phyloP scores from a whole-genome alignment of 1,284 basidiomycete species.

The Tausonia pullulans region DNA sequence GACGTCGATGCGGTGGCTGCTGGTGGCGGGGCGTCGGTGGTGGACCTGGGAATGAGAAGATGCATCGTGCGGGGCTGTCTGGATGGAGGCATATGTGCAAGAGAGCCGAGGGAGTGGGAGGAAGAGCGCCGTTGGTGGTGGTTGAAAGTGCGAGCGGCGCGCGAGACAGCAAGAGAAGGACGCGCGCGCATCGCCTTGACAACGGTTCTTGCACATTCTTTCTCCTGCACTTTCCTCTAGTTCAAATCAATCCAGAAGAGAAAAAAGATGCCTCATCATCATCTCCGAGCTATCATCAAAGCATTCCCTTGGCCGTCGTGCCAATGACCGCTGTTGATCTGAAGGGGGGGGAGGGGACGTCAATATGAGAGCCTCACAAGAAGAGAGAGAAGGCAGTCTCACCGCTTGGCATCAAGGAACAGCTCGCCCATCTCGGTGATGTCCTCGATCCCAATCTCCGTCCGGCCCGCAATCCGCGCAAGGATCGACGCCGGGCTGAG shows the following conservation, averaged over 20 bases:
- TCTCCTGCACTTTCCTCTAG: no score
- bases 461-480: slow-evolving; percentile 60
- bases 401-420: slow-evolving; percentile 79
- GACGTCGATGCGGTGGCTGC: background rate
- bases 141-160: background rate
- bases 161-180: background rate
- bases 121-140: background rate
- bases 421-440: slow-evolving; percentile 84
- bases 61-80: background rate
- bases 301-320: slow-evolving; percentile 7
- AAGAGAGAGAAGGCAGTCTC: slow-evolving; percentile 12
- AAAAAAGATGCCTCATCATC: no score
- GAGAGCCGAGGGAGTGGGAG: background rate
- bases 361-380: background rate
- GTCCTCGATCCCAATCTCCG: slow-evolving; percentile 73
- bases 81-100: background rate
- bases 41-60: background rate
- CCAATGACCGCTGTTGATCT: slow-evolving; percentile 14
- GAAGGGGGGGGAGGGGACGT: background rate
- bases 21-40: background rate
- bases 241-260: no score
- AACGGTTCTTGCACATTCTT: no score
- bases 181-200: background rate
- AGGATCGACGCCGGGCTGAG: slow-evolving; percentile 88
- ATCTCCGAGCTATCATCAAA: background rate